These are phyloP conservation scores for Podaxis mareebaensis DNA, from an alignment of 768 basidiomycete genomes.

Conservation along the genomic window DNA sequence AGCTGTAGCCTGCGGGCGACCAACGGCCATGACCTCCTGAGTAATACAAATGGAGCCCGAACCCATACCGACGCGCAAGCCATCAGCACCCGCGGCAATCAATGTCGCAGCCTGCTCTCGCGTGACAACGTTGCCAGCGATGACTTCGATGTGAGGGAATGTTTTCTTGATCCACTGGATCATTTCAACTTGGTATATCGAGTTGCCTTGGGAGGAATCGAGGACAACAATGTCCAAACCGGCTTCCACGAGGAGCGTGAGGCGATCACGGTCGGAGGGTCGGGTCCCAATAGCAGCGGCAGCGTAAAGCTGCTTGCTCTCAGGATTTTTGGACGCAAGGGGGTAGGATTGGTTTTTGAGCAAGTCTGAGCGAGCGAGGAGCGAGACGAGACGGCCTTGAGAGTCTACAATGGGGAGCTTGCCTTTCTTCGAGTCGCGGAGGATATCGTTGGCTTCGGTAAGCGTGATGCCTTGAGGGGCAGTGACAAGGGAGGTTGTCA, in stretches of 20 bases:
- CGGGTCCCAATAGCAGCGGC: slow-evolving; percentile 96
- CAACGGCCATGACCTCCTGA: slow-evolving; percentile 99
- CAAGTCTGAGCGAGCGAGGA: slow-evolving; percentile 95
- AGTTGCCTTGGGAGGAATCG: slow-evolving; percentile 98
- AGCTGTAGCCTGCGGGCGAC: slow-evolving; percentile 97
- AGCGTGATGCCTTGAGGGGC: slow-evolving; percentile 89
- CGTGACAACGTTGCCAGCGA: slow-evolving; percentile 97
- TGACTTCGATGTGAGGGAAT: slow-evolving; percentile 85
- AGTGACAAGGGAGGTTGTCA: slow-evolving; percentile 88
- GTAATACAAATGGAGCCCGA: slow-evolving; percentile 99
- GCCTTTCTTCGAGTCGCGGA: slow-evolving; percentile 96
- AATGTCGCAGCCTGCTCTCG: slow-evolving; percentile 95
- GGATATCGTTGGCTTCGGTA: slow-evolving; percentile 87
- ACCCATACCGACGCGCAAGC: slow-evolving; percentile 96
- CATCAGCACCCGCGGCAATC: slow-evolving; percentile 94
- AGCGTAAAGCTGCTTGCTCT: slow-evolving; percentile 93
- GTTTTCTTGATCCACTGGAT: slow-evolving; percentile 88
- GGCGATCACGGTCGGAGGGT: slow-evolving; percentile 81
- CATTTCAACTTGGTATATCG: slow-evolving; percentile 92
- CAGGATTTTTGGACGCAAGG: slow-evolving; percentile 86
- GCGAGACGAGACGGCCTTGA: slow-evolving; percentile 58
- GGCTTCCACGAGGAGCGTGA: slow-evolving; percentile 84
- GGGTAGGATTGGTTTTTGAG: slow-evolving; percentile 98
- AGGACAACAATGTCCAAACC: slow-evolving; percentile 94
- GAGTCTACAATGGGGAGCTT: slow-evolving; percentile 78